These are phyloP conservation scores for Fagopyrum esculentum DNA, from an alignment of 148 eudicot genomes.

Conservation along the genomic window DNA sequence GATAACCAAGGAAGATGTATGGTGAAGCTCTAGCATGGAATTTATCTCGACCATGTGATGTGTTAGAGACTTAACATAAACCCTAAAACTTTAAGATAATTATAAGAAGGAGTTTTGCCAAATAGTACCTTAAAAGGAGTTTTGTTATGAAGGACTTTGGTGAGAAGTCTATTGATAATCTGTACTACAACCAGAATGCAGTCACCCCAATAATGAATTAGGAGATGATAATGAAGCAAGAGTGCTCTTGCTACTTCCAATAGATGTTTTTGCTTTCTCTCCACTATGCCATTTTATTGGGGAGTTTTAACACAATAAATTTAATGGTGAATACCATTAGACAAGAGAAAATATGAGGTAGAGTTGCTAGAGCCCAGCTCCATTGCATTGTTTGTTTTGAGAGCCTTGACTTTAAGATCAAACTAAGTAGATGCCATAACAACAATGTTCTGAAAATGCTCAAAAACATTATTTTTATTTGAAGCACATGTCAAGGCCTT, in stretches of 20 bases:
- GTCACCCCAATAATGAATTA: background rate
- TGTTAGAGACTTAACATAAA: too few relatives aligned
- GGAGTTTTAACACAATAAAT: background rate
- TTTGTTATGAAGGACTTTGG: background rate
- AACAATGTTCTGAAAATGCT: too few relatives aligned
- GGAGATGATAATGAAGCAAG: background rate
- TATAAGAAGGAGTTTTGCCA: too few relatives aligned
- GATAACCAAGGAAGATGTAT: too few relatives aligned
- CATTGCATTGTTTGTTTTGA: background rate
- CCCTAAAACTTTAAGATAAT: too few relatives aligned
- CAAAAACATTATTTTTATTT: too few relatives aligned
- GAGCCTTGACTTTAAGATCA: background rate
- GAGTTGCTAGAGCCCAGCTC: background rate
- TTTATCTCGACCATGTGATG: too few relatives aligned
- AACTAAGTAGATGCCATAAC: background rate
- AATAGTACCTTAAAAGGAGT: background rate
- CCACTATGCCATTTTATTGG: background rate
- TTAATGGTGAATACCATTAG: background rate
- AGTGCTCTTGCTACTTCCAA: background rate
- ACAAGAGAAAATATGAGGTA: background rate
- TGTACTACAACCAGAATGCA: too few relatives aligned
- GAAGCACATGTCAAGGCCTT: too few relatives aligned
- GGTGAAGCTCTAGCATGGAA: too few relatives aligned
- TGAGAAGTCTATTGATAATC: too few relatives aligned
- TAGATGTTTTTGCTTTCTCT: background rate